phyloP scores from a whole-genome alignment of 805 yeast genomes.

The Metschnikowia gruessii region DNA sequence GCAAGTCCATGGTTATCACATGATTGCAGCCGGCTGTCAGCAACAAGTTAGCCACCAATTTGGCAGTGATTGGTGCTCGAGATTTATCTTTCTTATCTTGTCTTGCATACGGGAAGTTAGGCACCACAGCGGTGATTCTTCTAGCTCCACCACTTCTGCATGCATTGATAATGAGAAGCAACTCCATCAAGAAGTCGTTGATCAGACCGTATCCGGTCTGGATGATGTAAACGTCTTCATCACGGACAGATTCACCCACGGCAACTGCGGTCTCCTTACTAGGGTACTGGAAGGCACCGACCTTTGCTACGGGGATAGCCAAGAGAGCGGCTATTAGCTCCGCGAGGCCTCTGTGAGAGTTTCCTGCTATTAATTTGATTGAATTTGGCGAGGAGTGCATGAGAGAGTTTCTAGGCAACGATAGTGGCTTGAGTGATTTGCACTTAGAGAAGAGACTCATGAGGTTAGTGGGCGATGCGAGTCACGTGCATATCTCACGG shows the following conservation, averaged over 20 bases:
- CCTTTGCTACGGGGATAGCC: conserved; percentile 65
- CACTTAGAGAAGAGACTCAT: background rate
- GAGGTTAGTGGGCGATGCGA: background rate
- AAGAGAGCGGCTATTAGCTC: conserved; percentile 62
- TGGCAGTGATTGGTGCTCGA: conserved; percentile 95
- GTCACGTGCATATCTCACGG: conserved; percentile 4
- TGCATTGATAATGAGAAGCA: conserved; percentile 87
- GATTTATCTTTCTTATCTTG: conserved; percentile 96
- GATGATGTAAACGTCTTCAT: conserved; percentile 81
- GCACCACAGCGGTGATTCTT: conserved; percentile 89
- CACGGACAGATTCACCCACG: conserved; percentile 84
- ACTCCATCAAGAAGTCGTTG: conserved; percentile 84
- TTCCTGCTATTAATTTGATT: conserved; percentile 54
- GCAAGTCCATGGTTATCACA: conserved; percentile 94
- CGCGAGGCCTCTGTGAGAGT: conserved; percentile 86
- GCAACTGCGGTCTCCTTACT: conserved; percentile 86
- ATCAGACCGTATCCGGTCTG: conserved; percentile 81
- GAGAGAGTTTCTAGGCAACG: background rate
- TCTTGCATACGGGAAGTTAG: conserved; percentile 95
- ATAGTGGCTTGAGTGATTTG: background rate
- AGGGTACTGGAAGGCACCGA: conserved; percentile 80
- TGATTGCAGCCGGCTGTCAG: conserved; percentile 95
- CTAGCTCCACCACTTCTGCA: conserved; percentile 96
- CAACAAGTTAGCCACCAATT: conserved; percentile 84
- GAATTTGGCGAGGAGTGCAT: conserved; percentile 35